Evolutionary conservation across 805 yeast species (phyloP).

Genomic region (Kuraishia molischiana): DNA sequence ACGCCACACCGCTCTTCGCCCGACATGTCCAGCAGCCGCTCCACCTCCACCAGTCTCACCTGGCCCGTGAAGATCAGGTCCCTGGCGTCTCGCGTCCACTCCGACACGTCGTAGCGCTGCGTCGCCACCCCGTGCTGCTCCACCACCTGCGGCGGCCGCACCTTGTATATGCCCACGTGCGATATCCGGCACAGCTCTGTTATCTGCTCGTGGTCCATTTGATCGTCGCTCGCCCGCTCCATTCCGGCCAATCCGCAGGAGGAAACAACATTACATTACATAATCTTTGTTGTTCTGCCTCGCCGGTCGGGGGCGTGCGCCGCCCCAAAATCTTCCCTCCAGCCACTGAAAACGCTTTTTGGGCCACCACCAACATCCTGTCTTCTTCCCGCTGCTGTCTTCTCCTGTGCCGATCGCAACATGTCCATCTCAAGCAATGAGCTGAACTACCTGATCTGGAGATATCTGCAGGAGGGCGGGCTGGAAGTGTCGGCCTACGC

Average conservation of each 20-base stretch:
- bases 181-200: slow-evolving; percentile 1
- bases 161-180: slow-evolving; percentile 1
- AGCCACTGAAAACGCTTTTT: no score
- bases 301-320: no score
- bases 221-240: not conserved
- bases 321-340: no score
- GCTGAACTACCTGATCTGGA: slow-evolving; percentile 85
- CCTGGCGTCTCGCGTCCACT: not conserved
- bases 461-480: slow-evolving; percentile 84
- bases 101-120: not conserved
- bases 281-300: no score
- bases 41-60: not conserved
- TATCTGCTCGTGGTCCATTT: not conserved
- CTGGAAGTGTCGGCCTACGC: slow-evolving; percentile 72
- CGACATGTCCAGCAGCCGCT: not conserved
- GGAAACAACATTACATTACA: not conserved
- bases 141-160: slow-evolving; percentile 1
- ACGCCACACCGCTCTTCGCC: not conserved
- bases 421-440: slow-evolving; percentile 83
- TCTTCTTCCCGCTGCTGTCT: no score
- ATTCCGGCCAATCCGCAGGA: not conserved
- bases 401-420: no score
- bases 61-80: not conserved
- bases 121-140: not conserved
- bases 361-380: no score